phyloP scores from a whole-genome alignment of 2,329 filamentous ascomycete species.

The Daldinia sp. region DNA sequence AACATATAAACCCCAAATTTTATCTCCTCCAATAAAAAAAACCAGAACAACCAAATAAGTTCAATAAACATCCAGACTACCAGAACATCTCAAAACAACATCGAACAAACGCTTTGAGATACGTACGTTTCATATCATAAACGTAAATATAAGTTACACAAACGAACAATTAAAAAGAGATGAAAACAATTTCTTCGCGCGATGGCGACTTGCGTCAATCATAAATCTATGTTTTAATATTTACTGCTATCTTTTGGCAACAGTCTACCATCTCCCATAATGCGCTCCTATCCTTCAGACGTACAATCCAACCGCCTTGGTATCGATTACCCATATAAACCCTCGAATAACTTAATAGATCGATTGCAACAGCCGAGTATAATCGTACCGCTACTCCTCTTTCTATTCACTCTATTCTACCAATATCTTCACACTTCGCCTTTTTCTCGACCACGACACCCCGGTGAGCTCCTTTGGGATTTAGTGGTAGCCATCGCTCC shows the following conservation, averaged over 20 bases:
- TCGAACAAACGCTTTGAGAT: not conserved
- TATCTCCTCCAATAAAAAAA: constrained; percentile 17
- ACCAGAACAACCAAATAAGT: not conserved
- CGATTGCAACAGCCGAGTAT: constrained; percentile 49
- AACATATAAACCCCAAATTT: not conserved
- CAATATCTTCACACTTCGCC: constrained; percentile 46
- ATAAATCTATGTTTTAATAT: constrained; percentile 16
- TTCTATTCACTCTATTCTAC: constrained; percentile 49
- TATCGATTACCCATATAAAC: constrained; percentile 37
- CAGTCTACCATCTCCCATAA: constrained; percentile 42
- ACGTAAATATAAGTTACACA: not conserved
- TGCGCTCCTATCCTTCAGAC: constrained; percentile 49
- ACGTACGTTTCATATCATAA: constrained; percentile 4
- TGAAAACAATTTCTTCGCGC: constrained; percentile 19
- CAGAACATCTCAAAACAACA: not conserved
- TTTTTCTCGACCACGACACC: constrained; percentile 48
- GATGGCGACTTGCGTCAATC: constrained; percentile 34
- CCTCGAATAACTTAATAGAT: constrained; percentile 43
- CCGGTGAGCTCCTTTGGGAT: constrained; percentile 66
- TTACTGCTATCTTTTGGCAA: constrained; percentile 17
- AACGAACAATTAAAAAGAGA: constrained; percentile 7
- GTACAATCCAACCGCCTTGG: constrained; percentile 44
- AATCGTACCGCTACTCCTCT: constrained; percentile 47
- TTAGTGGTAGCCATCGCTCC: constrained; percentile 65
- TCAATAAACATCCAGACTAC: too few relatives aligned